Evolutionary conservation across 176 grass and related monocot species (phyloP).

Genomic region (Paspalum notatum): DNA sequence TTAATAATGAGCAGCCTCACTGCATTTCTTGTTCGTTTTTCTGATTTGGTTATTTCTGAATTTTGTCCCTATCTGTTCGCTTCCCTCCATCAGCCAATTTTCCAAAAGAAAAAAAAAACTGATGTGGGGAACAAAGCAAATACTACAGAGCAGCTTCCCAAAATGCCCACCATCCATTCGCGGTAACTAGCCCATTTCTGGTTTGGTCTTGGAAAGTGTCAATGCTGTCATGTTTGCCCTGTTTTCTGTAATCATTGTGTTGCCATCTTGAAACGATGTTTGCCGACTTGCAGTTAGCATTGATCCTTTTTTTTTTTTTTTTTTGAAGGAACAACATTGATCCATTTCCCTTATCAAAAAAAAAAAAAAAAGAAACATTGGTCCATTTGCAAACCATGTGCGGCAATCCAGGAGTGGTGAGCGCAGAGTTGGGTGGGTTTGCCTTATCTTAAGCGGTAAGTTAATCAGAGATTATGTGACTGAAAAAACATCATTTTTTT

Average conservation of each 20-base stretch:
- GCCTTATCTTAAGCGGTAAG: background rate
- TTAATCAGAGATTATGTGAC: background rate
- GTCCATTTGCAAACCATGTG: constrained; percentile 13
- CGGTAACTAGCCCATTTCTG: constrained; percentile 17
- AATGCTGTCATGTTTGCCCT: constrained; percentile 8
- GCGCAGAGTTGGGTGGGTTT: background rate
- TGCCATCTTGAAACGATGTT: constrained; percentile 46
- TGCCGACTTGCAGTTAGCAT: constrained; percentile 16
- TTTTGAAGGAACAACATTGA: too few relatives aligned
- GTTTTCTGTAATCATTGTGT: background rate
- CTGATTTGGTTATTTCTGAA: constrained; percentile 26
- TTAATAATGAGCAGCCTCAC: constrained; percentile 26
- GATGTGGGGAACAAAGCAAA: background rate
- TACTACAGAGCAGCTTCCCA: background rate
- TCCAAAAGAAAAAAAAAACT: too few relatives aligned
- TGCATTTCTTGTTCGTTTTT: background rate
- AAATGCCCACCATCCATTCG: constrained; percentile 21
- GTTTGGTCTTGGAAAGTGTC: constrained; percentile 1
- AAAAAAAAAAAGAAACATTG: too few relatives aligned
- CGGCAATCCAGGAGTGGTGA: background rate
- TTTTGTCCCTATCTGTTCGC: constrained; percentile 5
- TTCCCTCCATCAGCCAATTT: background rate
- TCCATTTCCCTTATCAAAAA: too few relatives aligned
- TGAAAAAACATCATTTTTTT: too few relatives aligned
- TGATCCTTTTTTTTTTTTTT: too few relatives aligned